Base-by-base conservation (phyloP, 768 basidiomycete species). In the Calocybe cyanea region DNA sequence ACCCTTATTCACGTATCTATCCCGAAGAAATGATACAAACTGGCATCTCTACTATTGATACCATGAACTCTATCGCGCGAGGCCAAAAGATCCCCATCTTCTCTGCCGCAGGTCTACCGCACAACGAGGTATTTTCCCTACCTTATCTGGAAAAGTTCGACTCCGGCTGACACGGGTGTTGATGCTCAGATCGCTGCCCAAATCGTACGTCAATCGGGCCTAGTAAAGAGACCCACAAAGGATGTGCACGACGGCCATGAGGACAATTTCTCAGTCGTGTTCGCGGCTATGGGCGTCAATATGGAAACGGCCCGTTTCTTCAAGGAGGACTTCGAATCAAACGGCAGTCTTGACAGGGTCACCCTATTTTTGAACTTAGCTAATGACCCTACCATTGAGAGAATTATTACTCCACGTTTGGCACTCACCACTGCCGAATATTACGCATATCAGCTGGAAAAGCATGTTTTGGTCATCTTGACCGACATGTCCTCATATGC, bases 1-100 rank as follows among this genome's bases (percentile, higher is more conserved):
- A 95, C 66, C 92, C 92, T 17, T 95, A 85, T 67, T 91, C 90
- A 51, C 93, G 96, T 64, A 98, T 97, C 72, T 98, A 99, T 72
- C 96, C 96, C 49, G 96, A 98, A 69, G 96, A 99, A 71, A 99
- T 99, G 96, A 98, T 99, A 53, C 96, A 99, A 68, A 99, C 96
- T 28, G 96, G 96, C 69, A 98, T 98, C 60, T 99, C 96, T 35
- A 99, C 96, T 19, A 94, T 95, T 61, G 92, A 95, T 64, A 82
- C 81, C 34, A 95, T 95, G 92, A 94, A 99, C 71, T 95, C 95
- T 47, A 99, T 99, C 63, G 96, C 96, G 50, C 92, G 96, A 71
- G 96, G 96, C 10, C 96, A 99, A 70, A 99, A 99, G 81, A 98
- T 99, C 55, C 96, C 96, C 50, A 99, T 99, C 64, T 99, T 99